Base-by-base conservation (phyloP, 2,329 filamentous ascomycete species). In the Tolypocladium tundrense region DNA sequence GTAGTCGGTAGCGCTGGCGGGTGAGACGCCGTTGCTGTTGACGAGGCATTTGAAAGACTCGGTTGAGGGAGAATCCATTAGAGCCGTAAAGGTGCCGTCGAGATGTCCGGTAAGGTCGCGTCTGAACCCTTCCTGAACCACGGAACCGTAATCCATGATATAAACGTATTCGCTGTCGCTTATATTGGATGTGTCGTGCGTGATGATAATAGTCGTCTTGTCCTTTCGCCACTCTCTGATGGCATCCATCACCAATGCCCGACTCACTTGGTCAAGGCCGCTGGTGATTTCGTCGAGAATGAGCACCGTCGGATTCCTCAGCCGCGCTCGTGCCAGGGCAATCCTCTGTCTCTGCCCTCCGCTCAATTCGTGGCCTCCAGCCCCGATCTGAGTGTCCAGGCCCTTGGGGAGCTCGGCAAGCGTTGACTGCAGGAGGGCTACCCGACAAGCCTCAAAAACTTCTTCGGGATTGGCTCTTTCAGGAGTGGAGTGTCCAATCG, bases 171-270 rank as follows among this genome's bases (percentile, higher is more conserved):
- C 91, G 0, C 85, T 70, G 0, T 83, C 74, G 5, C 74, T 70
- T 11, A 97, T 93, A 63, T 93, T 88, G 0, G 84, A 81, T 39
- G 94, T 81, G 62, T 97, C 91, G 66, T 97, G 93, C 0, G 94
- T 97, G 65, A 97, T 93, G 63, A 97, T 84, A 55, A 97, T 89
- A 0, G 93, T 97, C 0, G 92, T 97, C 69, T 90, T 94, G 0
- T 82, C 87, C 41, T 74, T 76, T 27, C 94, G 81, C 93, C 91
- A 97, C 24, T 80, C 67, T 9, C 90, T 80, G 56, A 97, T 87
- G 0, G 86, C 83, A 48, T 88, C 82, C 78, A 96, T 87, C 42
- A 96, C 81, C 14, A 85, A 71, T 0, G 74, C 74, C 60, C 87
- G 82, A 58, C 82, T 92, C 11, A 81, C 77, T n/a, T 86, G 83